Percentiles rank a stretch among this genome's conserved stretches.
Evolutionary conservation across 2,329 filamentous ascomycete species (phyloP).

Genomic region (Neopestalotiopsis rosae): DNA sequence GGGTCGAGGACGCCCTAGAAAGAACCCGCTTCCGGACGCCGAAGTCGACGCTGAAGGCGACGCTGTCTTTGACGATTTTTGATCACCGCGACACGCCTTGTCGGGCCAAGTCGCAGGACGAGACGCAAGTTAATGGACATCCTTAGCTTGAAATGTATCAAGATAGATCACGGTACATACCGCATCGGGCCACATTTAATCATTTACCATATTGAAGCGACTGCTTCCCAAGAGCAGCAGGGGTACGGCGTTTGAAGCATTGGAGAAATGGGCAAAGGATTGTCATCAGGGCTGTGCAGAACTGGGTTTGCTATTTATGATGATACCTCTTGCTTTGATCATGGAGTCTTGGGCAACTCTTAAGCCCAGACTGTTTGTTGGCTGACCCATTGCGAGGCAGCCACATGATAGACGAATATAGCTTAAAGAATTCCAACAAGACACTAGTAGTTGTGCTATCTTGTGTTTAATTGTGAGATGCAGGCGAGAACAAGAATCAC

Average conservation of each 20-base stretch:
- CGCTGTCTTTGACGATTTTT: constrained; percentile 5
- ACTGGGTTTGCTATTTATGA: constrained; percentile 14
- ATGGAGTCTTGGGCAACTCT: not conserved
- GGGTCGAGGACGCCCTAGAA: constrained; percentile 57
- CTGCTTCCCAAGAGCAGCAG: not conserved
- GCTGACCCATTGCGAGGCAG: not conserved
- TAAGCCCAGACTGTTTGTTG: not conserved
- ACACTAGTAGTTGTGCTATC: not conserved
- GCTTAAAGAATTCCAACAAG: not conserved
- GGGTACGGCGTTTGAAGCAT: constrained; percentile 15
- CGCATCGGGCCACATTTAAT: not conserved
- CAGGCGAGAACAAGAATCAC: not conserved
- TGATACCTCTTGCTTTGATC: constrained; percentile 19
- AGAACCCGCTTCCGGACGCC: constrained; percentile 35
- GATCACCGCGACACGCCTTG: not conserved
- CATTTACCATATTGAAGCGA: not conserved
- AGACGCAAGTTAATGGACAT: constrained; percentile 14
- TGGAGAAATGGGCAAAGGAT: not conserved
- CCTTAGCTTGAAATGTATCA: constrained; percentile 5
- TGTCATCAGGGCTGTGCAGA: not conserved
- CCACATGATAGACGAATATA: not conserved
- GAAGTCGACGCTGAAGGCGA: not conserved
- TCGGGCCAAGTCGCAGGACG: not conserved
- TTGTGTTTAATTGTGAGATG: not conserved
- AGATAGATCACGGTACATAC: not conserved